phyloP scores from a whole-genome alignment of 768 basidiomycete genomes.

The Galerina sulciceps region DNA sequence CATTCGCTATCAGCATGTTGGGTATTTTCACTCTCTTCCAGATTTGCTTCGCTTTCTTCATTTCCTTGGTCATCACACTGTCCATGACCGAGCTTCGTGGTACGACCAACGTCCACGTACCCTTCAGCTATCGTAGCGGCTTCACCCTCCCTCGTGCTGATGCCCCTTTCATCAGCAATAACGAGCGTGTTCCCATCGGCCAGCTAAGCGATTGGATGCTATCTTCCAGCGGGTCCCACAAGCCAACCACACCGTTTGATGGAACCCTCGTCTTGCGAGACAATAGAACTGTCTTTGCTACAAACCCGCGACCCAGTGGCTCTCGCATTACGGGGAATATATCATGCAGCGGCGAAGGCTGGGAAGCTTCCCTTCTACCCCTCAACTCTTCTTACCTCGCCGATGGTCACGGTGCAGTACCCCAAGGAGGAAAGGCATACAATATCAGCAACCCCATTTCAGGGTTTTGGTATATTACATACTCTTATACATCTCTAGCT shows the following conservation, averaged over 20 bases:
- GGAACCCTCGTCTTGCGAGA: slow-evolving; percentile 1
- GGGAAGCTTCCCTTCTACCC: not conserved
- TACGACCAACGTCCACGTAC: not conserved
- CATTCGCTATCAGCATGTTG: not conserved
- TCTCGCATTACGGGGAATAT: not conserved
- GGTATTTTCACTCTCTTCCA: not conserved
- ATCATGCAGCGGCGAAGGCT: not conserved
- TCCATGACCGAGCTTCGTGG: not conserved
- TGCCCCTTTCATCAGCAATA: not conserved
- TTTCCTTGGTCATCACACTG: not conserved
- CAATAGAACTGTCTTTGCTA: not conserved
- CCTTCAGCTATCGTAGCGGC: not conserved
- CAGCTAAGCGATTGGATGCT: not conserved
- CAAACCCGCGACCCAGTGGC: not conserved
- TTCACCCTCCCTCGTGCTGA: not conserved
- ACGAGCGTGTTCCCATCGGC: not conserved
- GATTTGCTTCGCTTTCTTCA: not conserved
- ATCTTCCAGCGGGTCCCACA: not conserved
- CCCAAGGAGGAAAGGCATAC: not conserved
- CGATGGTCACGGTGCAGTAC: not conserved
- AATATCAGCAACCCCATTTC: not conserved
- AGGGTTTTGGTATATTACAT: not conserved
- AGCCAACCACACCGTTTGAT: not conserved
- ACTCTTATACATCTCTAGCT: not conserved
- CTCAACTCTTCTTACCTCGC: not conserved